A percentile compares a stretch with the other conserved stretches of the same genome.
Evolutionary conservation across 2,329 filamentous ascomycete genomes (phyloP).

Genomic region (Myriosclerotinia duriaeana): DNA sequence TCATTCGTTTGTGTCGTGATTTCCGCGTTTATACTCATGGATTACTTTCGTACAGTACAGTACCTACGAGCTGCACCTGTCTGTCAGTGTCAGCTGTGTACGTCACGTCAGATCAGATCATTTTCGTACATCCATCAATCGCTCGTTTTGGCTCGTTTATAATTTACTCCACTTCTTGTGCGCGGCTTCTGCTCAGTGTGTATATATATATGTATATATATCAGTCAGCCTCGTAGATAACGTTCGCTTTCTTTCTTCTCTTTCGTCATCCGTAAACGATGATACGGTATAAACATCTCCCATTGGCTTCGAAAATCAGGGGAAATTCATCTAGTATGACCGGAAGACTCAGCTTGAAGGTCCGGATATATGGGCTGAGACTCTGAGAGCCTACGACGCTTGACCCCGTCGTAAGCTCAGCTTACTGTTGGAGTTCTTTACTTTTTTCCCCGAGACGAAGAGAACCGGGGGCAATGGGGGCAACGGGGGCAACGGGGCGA

Average conservation of each 20-base stretch:
- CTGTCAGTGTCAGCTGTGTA: too few species aligned
- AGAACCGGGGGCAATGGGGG: background rate
- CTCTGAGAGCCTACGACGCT: background rate
- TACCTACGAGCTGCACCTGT: too few species aligned
- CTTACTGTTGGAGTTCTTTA: constrained; percentile 1
- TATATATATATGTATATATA: background rate
- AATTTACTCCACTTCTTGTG: background rate
- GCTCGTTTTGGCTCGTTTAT: background rate
- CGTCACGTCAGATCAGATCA: background rate
- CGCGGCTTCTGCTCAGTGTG: background rate
- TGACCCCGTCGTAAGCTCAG: constrained; percentile 2
- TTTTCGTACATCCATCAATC: background rate
- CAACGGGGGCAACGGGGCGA: background rate
- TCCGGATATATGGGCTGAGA: background rate
- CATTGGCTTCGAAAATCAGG: constrained; percentile 1
- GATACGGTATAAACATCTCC: background rate
- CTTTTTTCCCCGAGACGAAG: background rate
- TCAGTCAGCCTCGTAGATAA: constrained; percentile 5
- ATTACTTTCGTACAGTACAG: too few species aligned
- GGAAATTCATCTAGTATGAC: background rate
- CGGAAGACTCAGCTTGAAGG: constrained; percentile 5
- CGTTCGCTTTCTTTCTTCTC: background rate
- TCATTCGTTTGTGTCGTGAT: constrained; percentile 6
- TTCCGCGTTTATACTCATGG: background rate
- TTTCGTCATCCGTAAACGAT: background rate